phyloP scores from a whole-genome alignment of 768 basidiomycete species.

The Tephrocybe sp. region DNA sequence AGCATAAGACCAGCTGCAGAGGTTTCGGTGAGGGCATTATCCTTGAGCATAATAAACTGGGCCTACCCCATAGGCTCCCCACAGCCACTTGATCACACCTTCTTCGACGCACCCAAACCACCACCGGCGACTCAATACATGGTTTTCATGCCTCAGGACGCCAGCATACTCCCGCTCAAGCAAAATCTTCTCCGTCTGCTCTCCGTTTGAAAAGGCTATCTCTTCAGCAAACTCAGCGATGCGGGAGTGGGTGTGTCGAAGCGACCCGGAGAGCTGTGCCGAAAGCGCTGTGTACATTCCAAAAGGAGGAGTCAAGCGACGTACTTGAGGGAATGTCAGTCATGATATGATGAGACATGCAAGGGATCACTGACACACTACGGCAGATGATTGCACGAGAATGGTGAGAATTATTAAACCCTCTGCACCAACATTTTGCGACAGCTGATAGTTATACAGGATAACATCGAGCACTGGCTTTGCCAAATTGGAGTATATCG shows the following conservation, averaged over 20 bases:
- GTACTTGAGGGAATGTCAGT: conserved; percentile 51
- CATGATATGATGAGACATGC: not conserved
- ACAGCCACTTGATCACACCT: conserved; percentile 93
- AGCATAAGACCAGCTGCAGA: conserved; percentile 75
- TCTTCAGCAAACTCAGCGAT: conserved; percentile 88
- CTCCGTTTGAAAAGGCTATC: conserved; percentile 84
- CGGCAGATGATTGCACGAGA: conserved; percentile 80
- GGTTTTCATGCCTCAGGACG: conserved; percentile 81
- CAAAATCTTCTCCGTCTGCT: conserved; percentile 86
- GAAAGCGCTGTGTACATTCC: conserved; percentile 88
- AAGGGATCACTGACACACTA: conserved; percentile 56
- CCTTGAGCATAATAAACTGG: not conserved
- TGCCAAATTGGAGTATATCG: conserved; percentile 91
- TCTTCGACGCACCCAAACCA: conserved; percentile 93
- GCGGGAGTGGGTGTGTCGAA: conserved; percentile 90
- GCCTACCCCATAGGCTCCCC: conserved; percentile 87
- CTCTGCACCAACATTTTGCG: conserved; percentile 92
- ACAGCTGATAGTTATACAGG: conserved; percentile 93
- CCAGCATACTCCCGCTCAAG: conserved; percentile 87
- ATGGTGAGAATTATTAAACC: conserved; percentile 81
- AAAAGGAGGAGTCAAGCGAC: conserved; percentile 86
- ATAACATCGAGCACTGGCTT: conserved; percentile 93
- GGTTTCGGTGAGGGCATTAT: conserved; percentile 9
- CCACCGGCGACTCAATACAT: conserved; percentile 75
- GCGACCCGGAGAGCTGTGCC: conserved; percentile 82